These are phyloP conservation scores for Talaromyces sp. DNA, from an alignment of 2,329 filamentous ascomycete species.

Conservation along the genomic window DNA sequence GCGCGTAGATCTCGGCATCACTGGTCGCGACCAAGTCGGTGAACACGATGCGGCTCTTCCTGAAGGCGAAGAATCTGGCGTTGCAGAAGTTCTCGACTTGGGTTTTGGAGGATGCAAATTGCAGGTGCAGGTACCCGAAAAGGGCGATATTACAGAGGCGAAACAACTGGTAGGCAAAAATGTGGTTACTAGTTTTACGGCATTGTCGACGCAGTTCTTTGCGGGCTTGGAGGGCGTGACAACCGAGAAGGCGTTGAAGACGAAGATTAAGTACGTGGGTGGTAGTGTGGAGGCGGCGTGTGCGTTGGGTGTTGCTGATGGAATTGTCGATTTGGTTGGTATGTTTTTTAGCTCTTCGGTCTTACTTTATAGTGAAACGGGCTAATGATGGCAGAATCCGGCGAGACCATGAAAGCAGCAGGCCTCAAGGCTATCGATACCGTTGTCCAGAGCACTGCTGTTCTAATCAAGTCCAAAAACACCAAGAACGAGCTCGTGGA, in stretches of 20 bases:
- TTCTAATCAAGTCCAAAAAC: slow-evolving; percentile 85
- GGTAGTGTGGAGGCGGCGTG: slow-evolving; percentile 97
- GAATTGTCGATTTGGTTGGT: slow-evolving; percentile 97
- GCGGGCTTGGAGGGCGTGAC: slow-evolving; percentile 62
- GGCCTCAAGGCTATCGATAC: slow-evolving; percentile 93
- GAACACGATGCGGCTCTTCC: slow-evolving; percentile 69
- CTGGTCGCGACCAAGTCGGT: slow-evolving; percentile 84
- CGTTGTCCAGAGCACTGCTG: slow-evolving; percentile 80
- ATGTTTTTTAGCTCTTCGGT: background rate
- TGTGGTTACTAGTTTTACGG: slow-evolving; percentile 92
- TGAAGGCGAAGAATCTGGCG: slow-evolving; percentile 50
- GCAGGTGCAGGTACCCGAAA: slow-evolving; percentile 93
- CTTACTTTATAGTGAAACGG: too few species aligned
- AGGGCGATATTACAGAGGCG: slow-evolving; percentile 66
- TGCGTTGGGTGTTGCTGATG: slow-evolving; percentile 90
- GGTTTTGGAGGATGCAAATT: slow-evolving; percentile 88
- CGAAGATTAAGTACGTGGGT: slow-evolving; percentile 89
- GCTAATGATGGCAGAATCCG: slow-evolving; percentile 65
- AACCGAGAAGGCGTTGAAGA: slow-evolving; percentile 21
- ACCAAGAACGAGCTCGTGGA: slow-evolving; percentile 79
- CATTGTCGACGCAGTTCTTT: slow-evolving; percentile 81
- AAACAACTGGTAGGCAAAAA: slow-evolving; percentile 86
- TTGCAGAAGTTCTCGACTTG: slow-evolving; percentile 84
- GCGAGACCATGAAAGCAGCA: slow-evolving; percentile 95
- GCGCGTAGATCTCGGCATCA: slow-evolving; percentile 89